phyloP scores from a whole-genome alignment of 257 asterid species.

The Paraleonurus japonicus region DNA sequence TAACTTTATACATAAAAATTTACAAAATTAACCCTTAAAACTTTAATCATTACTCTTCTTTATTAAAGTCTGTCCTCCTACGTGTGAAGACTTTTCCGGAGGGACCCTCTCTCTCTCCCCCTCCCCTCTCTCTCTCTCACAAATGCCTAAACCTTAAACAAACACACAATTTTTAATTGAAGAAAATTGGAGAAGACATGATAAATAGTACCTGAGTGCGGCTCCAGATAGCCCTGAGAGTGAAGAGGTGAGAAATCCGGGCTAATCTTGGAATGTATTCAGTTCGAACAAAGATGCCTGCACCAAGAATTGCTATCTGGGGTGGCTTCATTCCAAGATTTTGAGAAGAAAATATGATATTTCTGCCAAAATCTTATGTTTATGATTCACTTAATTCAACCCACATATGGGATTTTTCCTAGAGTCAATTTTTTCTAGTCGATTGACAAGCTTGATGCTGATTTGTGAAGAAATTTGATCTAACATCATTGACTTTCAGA shows the following conservation, averaged over 20 bases:
- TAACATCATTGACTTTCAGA: background rate
- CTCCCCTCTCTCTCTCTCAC: no score
- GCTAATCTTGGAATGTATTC: conserved; percentile 70
- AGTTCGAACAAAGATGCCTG: conserved; percentile 64
- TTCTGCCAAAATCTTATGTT: background rate
- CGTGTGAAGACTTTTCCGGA: no score
- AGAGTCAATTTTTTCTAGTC: background rate
- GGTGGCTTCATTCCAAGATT: conserved; percentile 35
- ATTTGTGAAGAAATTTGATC: background rate
- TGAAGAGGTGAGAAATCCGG: conserved; percentile 52
- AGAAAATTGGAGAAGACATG: no score
- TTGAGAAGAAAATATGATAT: background rate
- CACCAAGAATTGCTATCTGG: conserved; percentile 64
- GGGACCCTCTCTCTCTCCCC: no score
- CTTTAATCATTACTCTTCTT: no score
- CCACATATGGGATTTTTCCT: background rate
- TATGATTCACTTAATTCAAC: background rate
- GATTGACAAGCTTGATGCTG: background rate
- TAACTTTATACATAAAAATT: no score
- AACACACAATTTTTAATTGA: no score
- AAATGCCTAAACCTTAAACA: no score
- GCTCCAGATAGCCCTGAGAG: conserved; percentile 66
- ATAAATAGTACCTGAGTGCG: conserved; percentile 75
- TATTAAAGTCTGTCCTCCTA: no score
- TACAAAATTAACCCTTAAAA: no score